Base-by-base conservation (phyloP, 768 basidiomycete genomes). In the Termitomyces sp. region DNA sequence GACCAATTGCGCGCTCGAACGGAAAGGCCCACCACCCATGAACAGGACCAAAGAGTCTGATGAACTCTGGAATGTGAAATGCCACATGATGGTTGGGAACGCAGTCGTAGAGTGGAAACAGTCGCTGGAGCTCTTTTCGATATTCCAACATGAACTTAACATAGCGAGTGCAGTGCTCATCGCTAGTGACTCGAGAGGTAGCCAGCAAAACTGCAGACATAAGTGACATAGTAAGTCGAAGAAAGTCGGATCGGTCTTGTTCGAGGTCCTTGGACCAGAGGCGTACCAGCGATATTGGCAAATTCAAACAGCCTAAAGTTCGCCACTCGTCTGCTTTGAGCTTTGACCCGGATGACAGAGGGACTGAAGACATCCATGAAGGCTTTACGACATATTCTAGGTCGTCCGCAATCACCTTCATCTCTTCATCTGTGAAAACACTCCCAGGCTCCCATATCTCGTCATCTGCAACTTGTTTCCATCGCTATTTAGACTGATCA, bases 11-110 rank as follows among this genome's bases (percentile, higher is more conserved):
- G 6, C 55, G 26, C 46, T 68, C 61, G 20, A 61, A 63, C 3
- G 53, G 33, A 48, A 65, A 66, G 0, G 53, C 36, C 62, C 64
- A 65, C 58, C 59, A 62, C 0, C 63, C 56, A 28, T 62, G 56
- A 28, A 56, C 43, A 42, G n/a, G 40, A 42, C 40, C 40, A 20
- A 20, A 40, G 18, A 42, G 40, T 42, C 7, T 42, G n/a, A 42
- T 42, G 7, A 42, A 42, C 40, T 42, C n/a, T 9, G 40, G 40
- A 20, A 42, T 42, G 40, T 42, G n/a, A 42, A 42, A 9, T 20
- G n/a, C n/a, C 6, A 42, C 4, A 10, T 42, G 9, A 4, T 42
- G 9, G 40, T 42, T 42, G 7, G n/a, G 40, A 2, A 42, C 2
- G 40, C n/a, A n/a, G 9, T 42, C 4, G n/a, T 42, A 42, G 9